Conservation (phyloP, 176 grass and related monocot genomes). For the bread wheat (Triticum aestivum) region DNA sequence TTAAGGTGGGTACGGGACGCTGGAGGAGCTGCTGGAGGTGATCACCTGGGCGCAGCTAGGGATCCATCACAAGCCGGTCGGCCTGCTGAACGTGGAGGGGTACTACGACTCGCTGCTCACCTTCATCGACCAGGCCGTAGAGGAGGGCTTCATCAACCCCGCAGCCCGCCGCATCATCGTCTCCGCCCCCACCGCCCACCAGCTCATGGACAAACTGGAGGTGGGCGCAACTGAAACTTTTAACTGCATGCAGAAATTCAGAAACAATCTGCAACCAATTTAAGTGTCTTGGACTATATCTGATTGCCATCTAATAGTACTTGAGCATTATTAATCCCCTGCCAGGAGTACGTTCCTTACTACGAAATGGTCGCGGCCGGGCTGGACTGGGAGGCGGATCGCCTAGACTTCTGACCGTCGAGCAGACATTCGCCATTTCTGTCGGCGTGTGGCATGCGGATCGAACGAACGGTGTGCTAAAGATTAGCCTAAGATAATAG, state of each 20-base stretch:
- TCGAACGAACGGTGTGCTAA: not conserved
- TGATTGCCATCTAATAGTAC: too few relatives aligned
- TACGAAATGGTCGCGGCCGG: slow-evolving; percentile 30
- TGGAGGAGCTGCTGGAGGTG: slow-evolving; percentile 70
- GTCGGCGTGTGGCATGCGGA: not conserved
- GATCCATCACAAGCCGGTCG: slow-evolving; percentile 74
- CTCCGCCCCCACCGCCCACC: slow-evolving; percentile 34
- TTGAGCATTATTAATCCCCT: not conserved
- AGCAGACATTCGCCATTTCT: not conserved
- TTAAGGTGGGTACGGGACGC: slow-evolving; percentile 63
- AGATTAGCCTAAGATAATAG: not conserved
- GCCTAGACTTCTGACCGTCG: not conserved
- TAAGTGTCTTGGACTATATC: too few relatives aligned
- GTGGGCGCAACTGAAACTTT: not conserved
- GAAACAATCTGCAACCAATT: too few relatives aligned
- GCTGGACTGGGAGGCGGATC: slow-evolving; percentile 36
- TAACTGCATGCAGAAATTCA: not conserved
- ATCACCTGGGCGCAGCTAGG: slow-evolving; percentile 67
- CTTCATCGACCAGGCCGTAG: slow-evolving; percentile 66
- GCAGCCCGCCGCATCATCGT: slow-evolving; percentile 49
- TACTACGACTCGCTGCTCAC: slow-evolving; percentile 64
- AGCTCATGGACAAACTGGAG: slow-evolving; percentile 55
- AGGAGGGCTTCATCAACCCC: slow-evolving; percentile 61
- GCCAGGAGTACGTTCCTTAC: slow-evolving; percentile 35
- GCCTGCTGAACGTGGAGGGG: slow-evolving; percentile 67